Percentiles rank a stretch among this genome's conserved stretches.
phyloP scores from a whole-genome alignment of 2,329 filamentous ascomycete species.

The Reticulascus tulasneorum region DNA sequence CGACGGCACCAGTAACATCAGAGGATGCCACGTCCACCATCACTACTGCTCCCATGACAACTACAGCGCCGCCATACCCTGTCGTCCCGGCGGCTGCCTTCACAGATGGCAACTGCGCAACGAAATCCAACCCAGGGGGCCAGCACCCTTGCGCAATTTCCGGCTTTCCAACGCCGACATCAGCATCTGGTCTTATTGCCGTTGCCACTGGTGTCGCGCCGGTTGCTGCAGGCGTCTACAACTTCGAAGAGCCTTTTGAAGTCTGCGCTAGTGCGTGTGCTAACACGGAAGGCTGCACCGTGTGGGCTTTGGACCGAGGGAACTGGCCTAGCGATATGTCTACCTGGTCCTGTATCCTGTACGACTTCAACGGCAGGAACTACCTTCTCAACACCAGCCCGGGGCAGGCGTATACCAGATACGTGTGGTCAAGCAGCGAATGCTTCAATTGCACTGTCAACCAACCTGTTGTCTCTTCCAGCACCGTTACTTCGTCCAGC shows the following conservation, averaged over 20 bases:
- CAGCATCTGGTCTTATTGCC: constrained; percentile 3
- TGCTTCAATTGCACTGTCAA: constrained; percentile 2
- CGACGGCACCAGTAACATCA: too few relatives aligned
- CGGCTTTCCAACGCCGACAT: constrained; percentile 5
- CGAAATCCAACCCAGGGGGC: constrained; percentile 1
- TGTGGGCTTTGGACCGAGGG: too few relatives aligned
- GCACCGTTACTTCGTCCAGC: not conserved
- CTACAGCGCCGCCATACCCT: too few relatives aligned
- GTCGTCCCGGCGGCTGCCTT: not conserved
- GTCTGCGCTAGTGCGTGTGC: constrained; percentile 2
- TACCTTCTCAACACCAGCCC: too few relatives aligned
- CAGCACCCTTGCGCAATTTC: constrained; percentile 2
- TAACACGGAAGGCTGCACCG: constrained; percentile 1
- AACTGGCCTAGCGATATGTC: not conserved
- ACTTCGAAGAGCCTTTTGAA: constrained; percentile 3
- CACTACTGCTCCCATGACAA: too few relatives aligned
- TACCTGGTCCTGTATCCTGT: too few relatives aligned
- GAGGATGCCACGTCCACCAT: too few relatives aligned
- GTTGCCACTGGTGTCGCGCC: constrained; percentile 2
- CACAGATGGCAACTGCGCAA: not conserved
- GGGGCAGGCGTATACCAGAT: too few relatives aligned
- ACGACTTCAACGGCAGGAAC: too few relatives aligned
- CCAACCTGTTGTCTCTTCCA: not conserved
- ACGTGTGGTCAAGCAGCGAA: too few relatives aligned
- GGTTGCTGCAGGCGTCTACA: not conserved